Base-by-base conservation (phyloP, 768 basidiomycete species). In the Roridomyces roridus region DNA sequence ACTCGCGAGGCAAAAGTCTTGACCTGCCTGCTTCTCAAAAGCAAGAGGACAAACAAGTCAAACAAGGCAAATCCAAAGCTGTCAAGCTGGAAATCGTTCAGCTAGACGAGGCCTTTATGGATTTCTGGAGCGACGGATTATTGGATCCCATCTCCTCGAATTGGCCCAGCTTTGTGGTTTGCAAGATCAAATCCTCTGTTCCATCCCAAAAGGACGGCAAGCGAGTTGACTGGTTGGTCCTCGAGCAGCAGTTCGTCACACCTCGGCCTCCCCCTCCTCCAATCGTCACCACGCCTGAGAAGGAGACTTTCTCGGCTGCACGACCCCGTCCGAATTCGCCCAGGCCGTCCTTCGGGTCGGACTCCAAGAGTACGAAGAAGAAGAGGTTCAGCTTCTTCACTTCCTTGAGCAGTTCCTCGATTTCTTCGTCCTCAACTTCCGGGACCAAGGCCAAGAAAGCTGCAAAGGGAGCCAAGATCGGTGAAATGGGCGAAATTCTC, bases 101-200 rank as follows among this genome's bases (percentile, higher is more conserved):
- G 57, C 66, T 93, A 11, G 91, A 93, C 64, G 91, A 92, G 64
- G 89, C 90, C 1, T 92, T 93, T 68, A 72, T 92, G 50, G 91
- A 93, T 69, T 91, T 91, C 67, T 92, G 90, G 89, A 81, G 79
- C 46, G 91, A 93, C 65, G 81, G 89, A 2, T 67, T 92, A 28
- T 73, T 86, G 15, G 91, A 93, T 64, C 84, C 88, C 17, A 80
- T 91, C 54, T 75, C 87, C 0, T 69, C 77, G 1, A 70, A 74
- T 39, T 91, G 87, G 89, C 90, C 89, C 12, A 72, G 78, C 5
- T 90, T 92, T 61, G 80, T 88, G 36, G 68, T 92, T 14, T 89
- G 87, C 69, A 86, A 86, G 67, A 80, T 93, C 47, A 88, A 85
- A 67, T 59, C 76, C 10, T 63, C 73, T 1, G 60, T 72, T 53